Evolutionary conservation across 495 filamentous ascomycete genomes (phyloP).

Genomic region (Hypomontagnella submonticulosa): DNA sequence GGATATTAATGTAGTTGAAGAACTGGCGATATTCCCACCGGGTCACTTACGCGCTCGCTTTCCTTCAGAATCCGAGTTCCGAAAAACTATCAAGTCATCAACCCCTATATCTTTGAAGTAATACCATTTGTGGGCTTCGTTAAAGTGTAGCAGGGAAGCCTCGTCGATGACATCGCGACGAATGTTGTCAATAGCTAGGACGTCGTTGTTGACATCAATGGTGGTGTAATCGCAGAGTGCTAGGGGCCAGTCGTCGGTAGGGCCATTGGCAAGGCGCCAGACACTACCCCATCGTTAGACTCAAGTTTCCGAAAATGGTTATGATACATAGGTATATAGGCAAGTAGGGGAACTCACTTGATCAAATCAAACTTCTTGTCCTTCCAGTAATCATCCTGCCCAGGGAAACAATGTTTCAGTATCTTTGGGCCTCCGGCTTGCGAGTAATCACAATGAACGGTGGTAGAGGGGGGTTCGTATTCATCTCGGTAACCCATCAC

Average conservation of each 20-base stretch:
- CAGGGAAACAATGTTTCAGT: background rate
- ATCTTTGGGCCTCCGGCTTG: background rate
- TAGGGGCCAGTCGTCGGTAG: constrained; percentile 11
- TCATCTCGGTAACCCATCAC: no score
- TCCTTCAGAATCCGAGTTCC: background rate
- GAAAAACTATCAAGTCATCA: constrained; percentile 5
- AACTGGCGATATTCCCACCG: no score
- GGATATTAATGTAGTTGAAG: no score
- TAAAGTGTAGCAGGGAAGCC: background rate
- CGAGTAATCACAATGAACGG: background rate
- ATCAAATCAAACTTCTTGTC: constrained; percentile 10
- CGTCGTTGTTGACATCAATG: background rate
- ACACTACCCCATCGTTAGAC: background rate
- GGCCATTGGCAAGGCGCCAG: background rate
- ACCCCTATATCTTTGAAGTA: background rate
- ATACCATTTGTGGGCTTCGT: constrained; percentile 9
- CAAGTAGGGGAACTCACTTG: constrained; percentile 1
- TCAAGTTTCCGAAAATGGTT: background rate
- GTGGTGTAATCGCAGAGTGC: constrained; percentile 5
- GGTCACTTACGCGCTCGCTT: no score
- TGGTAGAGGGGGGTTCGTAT: background rate
- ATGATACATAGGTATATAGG: no score
- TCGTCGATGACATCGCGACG: background rate
- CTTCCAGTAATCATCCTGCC: constrained; percentile 4
- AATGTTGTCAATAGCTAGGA: background rate